Evolutionary conservation across 148 eudicot species (phyloP).

Genomic region (Talinum fruticosum): DNA sequence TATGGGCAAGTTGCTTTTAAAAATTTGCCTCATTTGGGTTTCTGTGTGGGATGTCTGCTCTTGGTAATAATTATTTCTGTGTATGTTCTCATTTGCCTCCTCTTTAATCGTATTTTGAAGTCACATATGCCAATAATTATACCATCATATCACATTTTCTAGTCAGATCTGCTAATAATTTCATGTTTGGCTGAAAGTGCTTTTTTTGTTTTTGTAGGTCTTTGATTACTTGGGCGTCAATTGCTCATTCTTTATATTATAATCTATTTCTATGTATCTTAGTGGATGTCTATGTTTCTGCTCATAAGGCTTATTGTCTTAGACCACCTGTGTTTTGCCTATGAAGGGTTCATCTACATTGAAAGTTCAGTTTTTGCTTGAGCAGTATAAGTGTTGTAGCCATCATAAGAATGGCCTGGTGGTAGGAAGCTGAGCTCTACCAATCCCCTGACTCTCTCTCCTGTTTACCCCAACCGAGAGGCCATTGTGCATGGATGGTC

Average conservation of each 20-base stretch:
- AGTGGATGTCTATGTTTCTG: neutral
- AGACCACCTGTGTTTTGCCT: neutral
- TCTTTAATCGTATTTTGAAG: neutral
- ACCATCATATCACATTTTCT: slow-evolving; percentile 19
- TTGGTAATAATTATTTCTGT: slow-evolving; percentile 29
- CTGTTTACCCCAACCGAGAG: too few species aligned
- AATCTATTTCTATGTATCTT: neutral
- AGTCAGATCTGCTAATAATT: slow-evolving; percentile 7
- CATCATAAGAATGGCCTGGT: too few species aligned
- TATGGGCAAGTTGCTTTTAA: neutral
- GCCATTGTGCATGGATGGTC: too few species aligned
- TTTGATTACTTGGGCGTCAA: neutral
- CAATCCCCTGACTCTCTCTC: too few species aligned
- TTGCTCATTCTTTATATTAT: neutral
- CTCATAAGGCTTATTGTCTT: neutral
- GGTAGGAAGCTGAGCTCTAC: too few species aligned
- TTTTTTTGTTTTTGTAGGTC: neutral
- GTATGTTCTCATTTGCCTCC: neutral
- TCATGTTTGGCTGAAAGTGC: neutral
- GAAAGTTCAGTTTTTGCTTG: neutral
- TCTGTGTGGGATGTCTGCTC: slow-evolving; percentile 14
- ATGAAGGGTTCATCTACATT: neutral
- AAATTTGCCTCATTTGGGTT: neutral
- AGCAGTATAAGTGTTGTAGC: too few species aligned
- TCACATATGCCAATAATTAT: slow-evolving; percentile 13